These are phyloP conservation scores for Ascochyta viciae-villosae DNA, from an alignment of 2,329 filamentous ascomycete genomes.

Conservation along the genomic window DNA sequence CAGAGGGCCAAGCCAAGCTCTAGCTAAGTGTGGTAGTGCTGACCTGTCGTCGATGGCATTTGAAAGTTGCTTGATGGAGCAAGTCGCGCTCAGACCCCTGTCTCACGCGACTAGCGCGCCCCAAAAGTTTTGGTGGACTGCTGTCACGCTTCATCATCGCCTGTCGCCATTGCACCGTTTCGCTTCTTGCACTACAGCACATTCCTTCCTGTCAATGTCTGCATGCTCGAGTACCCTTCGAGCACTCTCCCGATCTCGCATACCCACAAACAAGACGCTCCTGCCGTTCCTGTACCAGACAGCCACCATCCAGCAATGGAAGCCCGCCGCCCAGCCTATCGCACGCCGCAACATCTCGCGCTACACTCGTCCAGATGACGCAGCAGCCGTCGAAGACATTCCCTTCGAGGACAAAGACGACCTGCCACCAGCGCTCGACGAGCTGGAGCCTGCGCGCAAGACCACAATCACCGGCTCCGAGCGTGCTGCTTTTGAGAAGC, in stretches of 20 bases:
- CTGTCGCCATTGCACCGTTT: neutral
- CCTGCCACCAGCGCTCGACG: constrained; percentile 29
- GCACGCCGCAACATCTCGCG: constrained; percentile 32
- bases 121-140: constrained; percentile 10
- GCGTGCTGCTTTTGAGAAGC: constrained; percentile 45
- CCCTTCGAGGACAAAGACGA: constrained; percentile 50
- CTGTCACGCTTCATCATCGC: neutral
- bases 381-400: constrained; percentile 61
- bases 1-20: neutral
- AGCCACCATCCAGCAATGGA: constrained; percentile 61
- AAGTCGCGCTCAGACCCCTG: constrained; percentile 12
- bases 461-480: constrained; percentile 48
- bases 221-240: constrained; percentile 38
- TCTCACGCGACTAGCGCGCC: constrained; percentile 8
- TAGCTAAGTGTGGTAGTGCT: constrained; percentile 4
- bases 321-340: constrained; percentile 24
- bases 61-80: constrained; percentile 5
- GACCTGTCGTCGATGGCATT: constrained; percentile 4
- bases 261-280: constrained; percentile 51
- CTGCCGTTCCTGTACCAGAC: constrained; percentile 78
- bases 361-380: constrained; percentile 47
- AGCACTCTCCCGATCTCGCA: constrained; percentile 42
- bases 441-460: constrained; percentile 27
- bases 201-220: constrained; percentile 35
- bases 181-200: neutral